Conservation (phyloP, 805 yeast species). For the Wickerhamomyces rabaulensis region DNA sequence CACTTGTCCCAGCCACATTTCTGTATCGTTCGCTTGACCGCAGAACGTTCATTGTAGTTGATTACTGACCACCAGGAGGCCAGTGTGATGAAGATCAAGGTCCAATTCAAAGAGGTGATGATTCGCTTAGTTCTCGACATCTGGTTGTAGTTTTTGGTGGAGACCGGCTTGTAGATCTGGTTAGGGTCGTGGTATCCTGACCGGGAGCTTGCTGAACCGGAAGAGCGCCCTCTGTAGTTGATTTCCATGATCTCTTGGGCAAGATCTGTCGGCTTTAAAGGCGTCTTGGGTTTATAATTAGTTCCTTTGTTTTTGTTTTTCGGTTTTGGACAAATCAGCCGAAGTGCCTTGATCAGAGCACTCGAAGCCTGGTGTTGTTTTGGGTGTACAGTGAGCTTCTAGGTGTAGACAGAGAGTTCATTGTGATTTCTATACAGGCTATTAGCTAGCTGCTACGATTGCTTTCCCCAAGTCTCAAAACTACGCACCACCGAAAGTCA, state of each 20-base stretch:
- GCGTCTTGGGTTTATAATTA: neutral
- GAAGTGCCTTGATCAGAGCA: no score
- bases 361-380: no score
- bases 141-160: slow-evolving; percentile 1
- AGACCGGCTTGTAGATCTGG: slow-evolving; percentile 11
- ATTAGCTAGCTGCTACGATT: no score
- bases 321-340: no score
- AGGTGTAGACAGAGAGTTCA: no score
- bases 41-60: slow-evolving; percentile 49
- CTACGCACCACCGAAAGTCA: neutral
- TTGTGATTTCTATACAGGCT: no score
- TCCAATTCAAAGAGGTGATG: slow-evolving; percentile 9
- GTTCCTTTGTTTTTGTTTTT: neutral
- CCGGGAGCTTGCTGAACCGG: neutral
- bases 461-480: no score
- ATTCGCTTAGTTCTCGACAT: neutral
- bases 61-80: slow-evolving; percentile 40
- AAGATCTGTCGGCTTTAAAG: neutral
- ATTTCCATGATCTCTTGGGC: slow-evolving; percentile 2
- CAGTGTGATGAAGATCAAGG: slow-evolving; percentile 9
- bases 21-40: slow-evolving; percentile 39
- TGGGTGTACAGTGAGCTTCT: no score
- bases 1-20: slow-evolving; percentile 61
- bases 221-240: slow-evolving; percentile 14
- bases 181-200: neutral